A percentile compares a stretch with the other conserved stretches of the same genome.
These are phyloP conservation scores for Luffa acutangula DNA, from an alignment of 306 rosid species.

Conservation along the genomic window DNA sequence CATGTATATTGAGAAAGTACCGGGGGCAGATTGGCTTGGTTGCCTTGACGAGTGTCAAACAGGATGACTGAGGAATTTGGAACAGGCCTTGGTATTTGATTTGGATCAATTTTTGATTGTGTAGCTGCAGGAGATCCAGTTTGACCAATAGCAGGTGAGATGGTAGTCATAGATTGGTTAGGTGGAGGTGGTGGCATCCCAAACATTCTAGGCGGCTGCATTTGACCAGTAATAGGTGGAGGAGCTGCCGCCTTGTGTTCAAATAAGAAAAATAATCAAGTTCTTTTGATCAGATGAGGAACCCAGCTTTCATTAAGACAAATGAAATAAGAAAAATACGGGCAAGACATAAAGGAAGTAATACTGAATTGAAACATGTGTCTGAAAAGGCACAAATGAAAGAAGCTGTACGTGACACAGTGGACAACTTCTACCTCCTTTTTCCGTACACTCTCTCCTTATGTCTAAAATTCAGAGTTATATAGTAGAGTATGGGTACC, in stretches of 20 bases:
- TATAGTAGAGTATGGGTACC: not conserved
- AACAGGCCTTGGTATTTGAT: slow-evolving; percentile 90
- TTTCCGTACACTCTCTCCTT: not conserved
- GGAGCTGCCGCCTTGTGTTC: slow-evolving; percentile 44
- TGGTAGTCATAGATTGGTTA: slow-evolving; percentile 90
- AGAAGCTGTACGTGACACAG: not conserved
- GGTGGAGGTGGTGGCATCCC: slow-evolving; percentile 80
- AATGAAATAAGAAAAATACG: not conserved
- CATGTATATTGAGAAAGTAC: slow-evolving; percentile 23
- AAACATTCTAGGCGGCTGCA: slow-evolving; percentile 78
- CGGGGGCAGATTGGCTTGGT: slow-evolving; percentile 93
- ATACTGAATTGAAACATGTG: not conserved
- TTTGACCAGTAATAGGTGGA: slow-evolving; percentile 52
- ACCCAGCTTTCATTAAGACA: not conserved
- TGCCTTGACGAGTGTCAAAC: slow-evolving; percentile 87
- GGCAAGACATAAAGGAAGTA: not conserved
- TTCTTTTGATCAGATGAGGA: not conserved
- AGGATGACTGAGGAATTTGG: slow-evolving; percentile 67
- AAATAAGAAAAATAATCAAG: slow-evolving; percentile 9
- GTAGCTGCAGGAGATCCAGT: slow-evolving; percentile 81
- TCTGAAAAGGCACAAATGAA: not conserved
- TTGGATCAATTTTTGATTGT: slow-evolving; percentile 88
- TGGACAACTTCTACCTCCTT: not conserved
- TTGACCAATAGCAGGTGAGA: slow-evolving; percentile 74
- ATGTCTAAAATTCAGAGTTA: not conserved